These are phyloP conservation scores for Cercospora janseana DNA, from an alignment of 2,329 filamentous ascomycete species.

Conservation along the genomic window DNA sequence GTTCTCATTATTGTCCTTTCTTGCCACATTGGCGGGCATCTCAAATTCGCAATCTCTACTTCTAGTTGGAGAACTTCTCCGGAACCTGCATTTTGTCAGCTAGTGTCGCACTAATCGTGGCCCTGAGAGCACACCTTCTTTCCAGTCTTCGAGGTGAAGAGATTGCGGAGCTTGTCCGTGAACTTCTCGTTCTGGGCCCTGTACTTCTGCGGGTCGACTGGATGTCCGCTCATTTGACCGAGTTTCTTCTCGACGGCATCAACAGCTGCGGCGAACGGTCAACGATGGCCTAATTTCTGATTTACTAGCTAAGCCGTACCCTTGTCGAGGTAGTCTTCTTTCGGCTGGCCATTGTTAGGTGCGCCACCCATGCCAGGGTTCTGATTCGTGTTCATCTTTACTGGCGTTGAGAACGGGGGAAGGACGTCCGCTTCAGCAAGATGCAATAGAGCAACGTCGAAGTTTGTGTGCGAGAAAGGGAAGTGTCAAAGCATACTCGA, in stretches of 20 bases:
- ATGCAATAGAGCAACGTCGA: too few species aligned
- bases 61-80: constrained; percentile 7
- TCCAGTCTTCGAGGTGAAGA: constrained; percentile 37
- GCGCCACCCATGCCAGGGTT: constrained; percentile 1
- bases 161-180: constrained; percentile 34
- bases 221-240: constrained; percentile 25
- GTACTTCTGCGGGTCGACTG: constrained; percentile 32
- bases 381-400: neutral
- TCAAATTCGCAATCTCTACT: neutral
- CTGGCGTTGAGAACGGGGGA: too few species aligned
- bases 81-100: constrained; percentile 2
- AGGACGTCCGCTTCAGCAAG: too few species aligned
- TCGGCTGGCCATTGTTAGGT: constrained; percentile 8
- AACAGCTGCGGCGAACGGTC: constrained; percentile 18
- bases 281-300: neutral
- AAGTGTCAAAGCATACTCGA: constrained; percentile 1
- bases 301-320: constrained; percentile 9
- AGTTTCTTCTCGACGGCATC: constrained; percentile 30
- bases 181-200: constrained; percentile 37
- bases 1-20: too few species aligned
- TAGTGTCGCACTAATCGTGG: neutral
- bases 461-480: too few species aligned
- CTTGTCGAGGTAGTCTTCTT: constrained; percentile 36
- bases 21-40: constrained; percentile 1
- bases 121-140: constrained; percentile 29